Evolutionary conservation across 495 filamentous ascomycete species (phyloP), one percentile per base, ranked within the genome.

Genomic region (Penicillium macrosclerotiorum): DNA sequence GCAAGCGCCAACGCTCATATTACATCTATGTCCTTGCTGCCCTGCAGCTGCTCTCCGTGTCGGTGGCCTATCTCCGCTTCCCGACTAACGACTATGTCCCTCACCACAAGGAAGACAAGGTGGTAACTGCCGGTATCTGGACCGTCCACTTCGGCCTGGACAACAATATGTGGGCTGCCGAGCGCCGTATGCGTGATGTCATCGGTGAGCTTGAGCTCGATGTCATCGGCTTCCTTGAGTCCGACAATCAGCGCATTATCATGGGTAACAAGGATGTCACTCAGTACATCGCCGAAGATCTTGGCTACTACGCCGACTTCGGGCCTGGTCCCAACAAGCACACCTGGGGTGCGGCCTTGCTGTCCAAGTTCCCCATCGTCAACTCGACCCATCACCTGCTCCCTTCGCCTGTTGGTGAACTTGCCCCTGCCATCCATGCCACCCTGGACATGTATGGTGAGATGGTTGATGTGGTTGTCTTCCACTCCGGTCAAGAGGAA

Each of bases 231-330:
- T 80, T 99, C 32, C 76, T 99, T 25, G 94, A 99, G 62, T 86
- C 85, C 0, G 94, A 99, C 64, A 79, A 90, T 37, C 94, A 99
- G 68, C 86, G 93, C 50, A 93, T 99, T 68, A 97, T 99, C 74
- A 99, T 99, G 94, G 94, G 94, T 42, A 99, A 96, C 69, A 88
- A 92, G 55, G 94, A 99, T 65, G 85, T 88, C 37, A 96, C 94
- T 11, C 93, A 97, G 65, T 91, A 88, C 67, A 78, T 99, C 25
- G 91, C 94, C 19, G 93, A 96, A 59, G 91, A 97, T 37, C 73
- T 99, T 20, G 94, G 91, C 40, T 97, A 97, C 91, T 99, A 96
- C 61, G 89, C 90, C 16, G 94, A 99, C 67, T 96, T 90, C 57
- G 94, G 94, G 24, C 94, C 94, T 25, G 93, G 94, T 4, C 94